Evolutionary conservation across 176 grass and related monocot genomes (phyloP).

Genomic region (Avena sativa): DNA sequence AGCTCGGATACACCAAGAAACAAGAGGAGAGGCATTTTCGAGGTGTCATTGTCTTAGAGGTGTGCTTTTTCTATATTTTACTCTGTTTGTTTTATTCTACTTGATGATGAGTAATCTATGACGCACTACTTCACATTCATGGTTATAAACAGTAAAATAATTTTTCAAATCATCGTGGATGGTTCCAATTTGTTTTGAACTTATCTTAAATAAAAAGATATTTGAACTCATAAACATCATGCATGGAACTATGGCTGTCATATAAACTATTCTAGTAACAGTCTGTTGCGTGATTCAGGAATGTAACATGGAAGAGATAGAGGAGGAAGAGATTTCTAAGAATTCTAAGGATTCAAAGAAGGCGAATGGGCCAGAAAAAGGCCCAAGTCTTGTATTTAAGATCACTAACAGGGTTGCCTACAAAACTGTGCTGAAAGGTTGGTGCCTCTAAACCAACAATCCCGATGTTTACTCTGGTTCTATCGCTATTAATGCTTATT

Average conservation of each 20-base stretch:
- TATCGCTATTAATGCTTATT: conserved; percentile 38
- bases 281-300: conserved; percentile 58
- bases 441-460: background rate
- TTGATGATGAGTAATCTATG: background rate
- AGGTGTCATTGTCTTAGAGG: conserved; percentile 85
- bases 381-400: conserved; percentile 89
- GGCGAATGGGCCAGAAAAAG: conserved; percentile 83
- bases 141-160: conserved; percentile 22
- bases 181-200: conserved; percentile 20
- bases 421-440: conserved; percentile 98
- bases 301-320: conserved; percentile 95
- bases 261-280: conserved; percentile 28
- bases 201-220: background rate
- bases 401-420: conserved; percentile 96
- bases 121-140: conserved; percentile 7
- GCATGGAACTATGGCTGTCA: background rate
- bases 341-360: conserved; percentile 92
- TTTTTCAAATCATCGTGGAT: conserved; percentile 8
- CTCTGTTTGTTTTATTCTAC: conserved; percentile 30
- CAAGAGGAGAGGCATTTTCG: conserved; percentile 97
- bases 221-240: conserved; percentile 19
- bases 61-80: conserved; percentile 37
- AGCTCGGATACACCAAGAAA: conserved; percentile 98
- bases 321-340: conserved; percentile 85
- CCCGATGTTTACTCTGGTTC: background rate